phyloP scores from a whole-genome alignment of 345 rosid species.

The Rhizophora apiculata region DNA sequence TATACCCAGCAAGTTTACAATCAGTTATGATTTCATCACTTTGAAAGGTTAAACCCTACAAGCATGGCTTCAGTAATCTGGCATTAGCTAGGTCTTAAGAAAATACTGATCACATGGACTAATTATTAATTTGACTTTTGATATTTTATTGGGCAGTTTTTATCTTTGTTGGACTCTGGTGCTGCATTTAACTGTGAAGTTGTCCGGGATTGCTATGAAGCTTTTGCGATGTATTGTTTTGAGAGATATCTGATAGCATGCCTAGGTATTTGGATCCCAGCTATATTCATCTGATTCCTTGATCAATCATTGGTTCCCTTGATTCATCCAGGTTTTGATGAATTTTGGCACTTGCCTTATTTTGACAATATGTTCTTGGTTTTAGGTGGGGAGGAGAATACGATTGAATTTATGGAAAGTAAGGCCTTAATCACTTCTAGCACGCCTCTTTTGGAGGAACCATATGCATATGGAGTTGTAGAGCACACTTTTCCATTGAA shows the following conservation, averaged over 20 bases:
- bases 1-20: neutral
- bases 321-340: neutral
- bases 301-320: constrained; percentile 5
- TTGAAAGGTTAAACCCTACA: neutral
- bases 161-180: constrained; percentile 82
- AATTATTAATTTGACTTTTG: constrained; percentile 14
- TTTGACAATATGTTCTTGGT: constrained; percentile 17
- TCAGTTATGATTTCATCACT: neutral
- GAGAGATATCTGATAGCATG: constrained; percentile 99
- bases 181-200: constrained; percentile 94
- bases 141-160: constrained; percentile 54
- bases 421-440: constrained; percentile 59
- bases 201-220: constrained; percentile 97
- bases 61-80: neutral
- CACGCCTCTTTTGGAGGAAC: constrained; percentile 82
- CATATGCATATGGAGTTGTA: constrained; percentile 77
- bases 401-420: constrained; percentile 91
- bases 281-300: constrained; percentile 3
- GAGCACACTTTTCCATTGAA: constrained; percentile 95
- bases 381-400: constrained; percentile 88
- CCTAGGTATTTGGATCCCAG: constrained; percentile 55
- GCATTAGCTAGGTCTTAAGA: neutral
- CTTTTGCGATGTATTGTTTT: constrained; percentile 96
- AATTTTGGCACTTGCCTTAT: neutral
- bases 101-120: neutral